A percentile compares a stretch with the other conserved stretches of the same genome.
Evolutionary conservation across 2,329 filamentous ascomycete genomes (phyloP).

Genomic region (Epichloe gansuensis): DNA sequence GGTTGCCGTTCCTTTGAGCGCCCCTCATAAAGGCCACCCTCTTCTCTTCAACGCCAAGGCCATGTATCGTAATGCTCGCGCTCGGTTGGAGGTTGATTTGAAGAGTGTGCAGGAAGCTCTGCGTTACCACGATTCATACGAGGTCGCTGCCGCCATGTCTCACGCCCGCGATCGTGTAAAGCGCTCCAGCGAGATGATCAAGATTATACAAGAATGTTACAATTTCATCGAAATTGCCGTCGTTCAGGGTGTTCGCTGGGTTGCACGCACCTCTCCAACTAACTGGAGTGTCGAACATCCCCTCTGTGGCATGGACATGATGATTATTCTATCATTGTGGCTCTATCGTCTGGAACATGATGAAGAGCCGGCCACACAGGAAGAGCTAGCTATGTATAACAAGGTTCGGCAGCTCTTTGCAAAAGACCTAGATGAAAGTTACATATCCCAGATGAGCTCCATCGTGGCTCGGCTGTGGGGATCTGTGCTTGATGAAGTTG

Average conservation of each 20-base stretch:
- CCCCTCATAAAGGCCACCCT: conserved; percentile 90
- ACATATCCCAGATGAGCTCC: conserved; percentile 79
- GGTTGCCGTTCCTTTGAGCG: conserved; percentile 77
- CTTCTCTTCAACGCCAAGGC: conserved; percentile 97
- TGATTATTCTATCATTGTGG: conserved; percentile 96
- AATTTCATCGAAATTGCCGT: conserved; percentile 96
- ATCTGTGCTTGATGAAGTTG: conserved; percentile 94
- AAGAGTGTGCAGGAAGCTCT: conserved; percentile 94
- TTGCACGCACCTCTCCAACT: conserved; percentile 90
- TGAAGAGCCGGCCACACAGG: conserved; percentile 75
- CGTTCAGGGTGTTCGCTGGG: conserved; percentile 89
- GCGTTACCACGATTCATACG: conserved; percentile 92
- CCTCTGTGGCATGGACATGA: conserved; percentile 88
- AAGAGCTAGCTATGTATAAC: conserved; percentile 82
- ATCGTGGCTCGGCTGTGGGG: conserved; percentile 92
- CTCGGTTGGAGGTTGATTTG: conserved; percentile 84
- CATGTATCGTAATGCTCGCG: conserved; percentile 86
- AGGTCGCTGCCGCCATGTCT: conserved; percentile 94
- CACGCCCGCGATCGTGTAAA: conserved; percentile 87
- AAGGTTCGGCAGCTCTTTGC: conserved; percentile 84
- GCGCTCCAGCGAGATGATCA: conserved; percentile 93
- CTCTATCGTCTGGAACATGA: conserved; percentile 99
- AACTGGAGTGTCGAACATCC: conserved; percentile 99
- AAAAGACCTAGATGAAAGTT: conserved; percentile 74
- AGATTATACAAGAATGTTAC: conserved; percentile 95